Percentiles rank a stretch among this genome's conserved stretches.
phyloP scores from a whole-genome alignment of 2,329 filamentous ascomycete genomes.

The Cladophialophora chaetospira region DNA sequence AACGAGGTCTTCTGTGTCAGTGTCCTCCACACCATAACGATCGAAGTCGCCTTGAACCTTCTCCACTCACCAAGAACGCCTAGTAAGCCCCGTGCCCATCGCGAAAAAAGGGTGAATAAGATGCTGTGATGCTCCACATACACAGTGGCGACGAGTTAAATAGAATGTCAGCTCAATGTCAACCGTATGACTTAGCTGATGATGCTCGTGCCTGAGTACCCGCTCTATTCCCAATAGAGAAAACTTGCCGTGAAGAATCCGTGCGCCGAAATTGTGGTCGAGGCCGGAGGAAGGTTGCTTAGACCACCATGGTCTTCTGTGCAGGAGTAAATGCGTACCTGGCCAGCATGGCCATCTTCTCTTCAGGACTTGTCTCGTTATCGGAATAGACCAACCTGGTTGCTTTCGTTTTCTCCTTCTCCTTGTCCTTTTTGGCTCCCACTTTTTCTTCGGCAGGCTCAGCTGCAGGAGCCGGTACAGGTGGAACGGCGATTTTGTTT shows the following conservation, averaged over 20 bases:
- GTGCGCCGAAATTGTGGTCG: not conserved
- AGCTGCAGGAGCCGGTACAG: conserved; percentile 34
- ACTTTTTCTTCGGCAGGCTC: conserved; percentile 58
- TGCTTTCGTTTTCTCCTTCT: conserved; percentile 65
- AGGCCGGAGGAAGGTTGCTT: not conserved
- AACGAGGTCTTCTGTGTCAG: conserved; percentile 18
- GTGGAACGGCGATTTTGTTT: conserved; percentile 25
- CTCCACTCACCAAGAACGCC: conserved; percentile 24
- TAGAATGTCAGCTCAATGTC: conserved; percentile 16
- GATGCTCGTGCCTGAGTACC: not conserved
- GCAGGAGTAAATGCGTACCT: conserved; percentile 70
- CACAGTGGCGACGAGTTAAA: too few species aligned
- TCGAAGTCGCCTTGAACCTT: conserved; percentile 1
- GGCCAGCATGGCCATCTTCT: conserved; percentile 78
- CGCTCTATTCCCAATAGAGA: not conserved
- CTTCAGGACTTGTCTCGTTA: conserved; percentile 78
- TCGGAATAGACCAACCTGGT: conserved; percentile 79
- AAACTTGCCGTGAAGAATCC: not conserved
- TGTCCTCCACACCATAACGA: not conserved
- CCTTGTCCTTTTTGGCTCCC: conserved; percentile 61
- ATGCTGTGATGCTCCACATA: too few species aligned
- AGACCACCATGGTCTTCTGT: conserved; percentile 35
- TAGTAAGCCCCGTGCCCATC: not conserved
- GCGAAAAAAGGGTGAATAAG: not conserved
- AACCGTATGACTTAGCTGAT: conserved; percentile 25